phyloP scores from a whole-genome alignment of 441 rosid species.

The Corymbia citriodora region DNA sequence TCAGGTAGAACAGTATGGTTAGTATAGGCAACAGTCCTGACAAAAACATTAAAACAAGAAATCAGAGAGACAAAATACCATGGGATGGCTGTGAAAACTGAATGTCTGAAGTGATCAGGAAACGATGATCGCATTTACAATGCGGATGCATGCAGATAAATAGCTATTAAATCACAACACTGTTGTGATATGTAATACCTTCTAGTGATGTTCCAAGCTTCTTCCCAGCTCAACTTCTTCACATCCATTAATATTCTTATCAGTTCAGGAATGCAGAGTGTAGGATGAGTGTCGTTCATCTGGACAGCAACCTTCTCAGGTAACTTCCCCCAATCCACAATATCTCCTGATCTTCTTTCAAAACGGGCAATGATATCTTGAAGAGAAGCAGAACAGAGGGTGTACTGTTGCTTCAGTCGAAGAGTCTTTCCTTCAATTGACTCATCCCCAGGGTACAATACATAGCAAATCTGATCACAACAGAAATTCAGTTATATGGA shows the following conservation, averaged over 20 bases:
- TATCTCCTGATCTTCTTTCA: background rate
- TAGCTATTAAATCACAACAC: background rate
- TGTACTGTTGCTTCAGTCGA: conserved; percentile 54
- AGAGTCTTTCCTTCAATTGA: conserved; percentile 53
- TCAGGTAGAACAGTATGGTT: conserved; percentile 44
- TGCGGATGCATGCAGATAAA: background rate
- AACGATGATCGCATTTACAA: background rate
- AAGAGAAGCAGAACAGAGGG: conserved; percentile 48
- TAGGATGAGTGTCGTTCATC: conserved; percentile 57
- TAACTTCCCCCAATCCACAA: background rate
- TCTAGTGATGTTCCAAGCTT: conserved; percentile 32
- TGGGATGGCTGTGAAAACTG: background rate
- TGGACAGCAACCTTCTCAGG: conserved; percentile 46
- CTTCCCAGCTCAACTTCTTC: conserved; percentile 36
- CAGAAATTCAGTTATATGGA: background rate
- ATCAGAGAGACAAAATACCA: background rate
- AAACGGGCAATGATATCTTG: conserved; percentile 35
- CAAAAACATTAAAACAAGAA: background rate
- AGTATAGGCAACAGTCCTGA: conserved; percentile 25
- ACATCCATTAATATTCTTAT: conserved; percentile 50
- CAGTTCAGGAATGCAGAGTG: conserved; percentile 45
- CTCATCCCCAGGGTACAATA: conserved; percentile 52
- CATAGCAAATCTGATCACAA: conserved; percentile 24
- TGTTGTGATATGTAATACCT: background rate
- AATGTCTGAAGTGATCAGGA: background rate